Evolutionary conservation across 1,284 basidiomycete genomes (phyloP).

Genomic region (Malassezia globosa): DNA sequence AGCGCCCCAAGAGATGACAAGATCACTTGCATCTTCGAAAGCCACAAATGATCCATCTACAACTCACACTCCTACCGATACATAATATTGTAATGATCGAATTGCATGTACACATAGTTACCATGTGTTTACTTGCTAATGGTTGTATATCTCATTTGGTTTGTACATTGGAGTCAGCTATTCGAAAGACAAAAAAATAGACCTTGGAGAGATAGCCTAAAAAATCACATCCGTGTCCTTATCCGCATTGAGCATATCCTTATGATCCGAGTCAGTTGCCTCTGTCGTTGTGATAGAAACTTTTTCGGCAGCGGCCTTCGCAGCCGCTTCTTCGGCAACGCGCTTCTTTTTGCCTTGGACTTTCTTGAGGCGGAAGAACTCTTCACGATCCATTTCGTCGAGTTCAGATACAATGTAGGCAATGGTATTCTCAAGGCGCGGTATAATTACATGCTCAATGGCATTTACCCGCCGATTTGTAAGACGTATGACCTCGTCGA

Average conservation of each 20-base stretch:
- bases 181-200: too few relatives aligned
- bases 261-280: slow-evolving; percentile 6
- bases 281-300: not conserved
- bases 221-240: slow-evolving; percentile 47
- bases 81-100: too few relatives aligned
- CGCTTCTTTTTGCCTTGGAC: slow-evolving; percentile 37
- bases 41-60: too few relatives aligned
- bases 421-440: slow-evolving; percentile 89
- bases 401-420: slow-evolving; percentile 51
- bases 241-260: slow-evolving; percentile 34
- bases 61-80: too few relatives aligned
- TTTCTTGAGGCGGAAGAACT: slow-evolving; percentile 46
- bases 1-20: not conserved
- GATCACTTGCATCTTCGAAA: too few relatives aligned
- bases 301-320: slow-evolving; percentile 1
- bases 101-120: too few relatives aligned
- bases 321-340: slow-evolving; percentile 7
- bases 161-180: too few relatives aligned
- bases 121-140: too few relatives aligned
- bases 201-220: slow-evolving; percentile 18
- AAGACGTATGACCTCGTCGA: slow-evolving; percentile 96
- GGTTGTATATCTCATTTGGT: too few relatives aligned
- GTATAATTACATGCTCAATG: slow-evolving; percentile 95
- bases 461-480: slow-evolving; percentile 98
- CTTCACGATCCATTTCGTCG: slow-evolving; percentile 45